These are phyloP conservation scores for Spergularia bocconei DNA, from an alignment of 148 eudicot genomes.

Conservation along the genomic window DNA sequence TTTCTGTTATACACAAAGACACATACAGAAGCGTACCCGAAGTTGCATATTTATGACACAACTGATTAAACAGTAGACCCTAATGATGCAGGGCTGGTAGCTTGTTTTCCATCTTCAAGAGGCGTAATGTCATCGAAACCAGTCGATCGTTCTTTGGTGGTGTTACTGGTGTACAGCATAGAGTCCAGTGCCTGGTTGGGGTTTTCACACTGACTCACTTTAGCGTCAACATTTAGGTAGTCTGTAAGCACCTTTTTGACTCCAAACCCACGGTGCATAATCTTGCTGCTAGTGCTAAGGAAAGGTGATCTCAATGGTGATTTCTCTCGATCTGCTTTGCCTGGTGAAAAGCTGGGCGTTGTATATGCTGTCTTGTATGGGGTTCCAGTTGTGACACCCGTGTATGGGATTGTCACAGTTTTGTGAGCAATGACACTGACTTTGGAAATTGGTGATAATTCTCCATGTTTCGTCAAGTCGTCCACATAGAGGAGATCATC, in stretches of 20 bases:
- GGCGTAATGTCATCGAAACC: slow-evolving; percentile 1
- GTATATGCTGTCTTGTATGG: slow-evolving; percentile 54
- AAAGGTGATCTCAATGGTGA: slow-evolving; percentile 31
- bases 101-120: neutral
- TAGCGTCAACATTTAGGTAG: slow-evolving; percentile 40
- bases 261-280: slow-evolving; percentile 43
- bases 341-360: slow-evolving; percentile 48
- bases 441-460: slow-evolving; percentile 35
- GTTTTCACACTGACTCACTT: slow-evolving; percentile 27
- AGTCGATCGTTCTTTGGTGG: slow-evolving; percentile 25
- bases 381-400: slow-evolving; percentile 34
- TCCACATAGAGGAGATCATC: slow-evolving; percentile 59
- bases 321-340: slow-evolving; percentile 33
- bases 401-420: slow-evolving; percentile 29
- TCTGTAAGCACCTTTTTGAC: slow-evolving; percentile 52
- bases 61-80: neutral
- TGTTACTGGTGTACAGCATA: slow-evolving; percentile 21
- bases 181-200: slow-evolving; percentile 28
- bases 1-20: slow-evolving; percentile 17
- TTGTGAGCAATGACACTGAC: slow-evolving; percentile 45
- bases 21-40: neutral
- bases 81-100: slow-evolving; percentile 7
- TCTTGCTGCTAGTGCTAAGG: slow-evolving; percentile 39
- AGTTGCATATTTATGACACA: neutral
- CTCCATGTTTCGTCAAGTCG: slow-evolving; percentile 48